A percentile compares a stretch with the other conserved stretches of the same genome.
Conservation (phyloP, 2,329 filamentous ascomycete genomes). For the Ophiosphaerella korrae region DNA sequence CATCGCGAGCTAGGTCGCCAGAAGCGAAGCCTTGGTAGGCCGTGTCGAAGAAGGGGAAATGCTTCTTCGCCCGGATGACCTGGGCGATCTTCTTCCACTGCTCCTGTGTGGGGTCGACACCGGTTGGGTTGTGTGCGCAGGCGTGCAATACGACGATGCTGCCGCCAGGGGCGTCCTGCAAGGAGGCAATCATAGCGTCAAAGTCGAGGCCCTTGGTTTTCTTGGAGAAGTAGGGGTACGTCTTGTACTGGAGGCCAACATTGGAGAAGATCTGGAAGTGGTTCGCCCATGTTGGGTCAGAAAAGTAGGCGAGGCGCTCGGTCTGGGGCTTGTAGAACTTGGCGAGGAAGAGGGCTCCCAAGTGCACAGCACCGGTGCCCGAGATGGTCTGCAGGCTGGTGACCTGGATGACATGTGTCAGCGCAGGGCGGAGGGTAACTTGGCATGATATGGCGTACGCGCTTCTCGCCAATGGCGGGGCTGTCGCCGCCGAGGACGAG, state of each 20-base stretch:
- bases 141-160: constrained; percentile 92
- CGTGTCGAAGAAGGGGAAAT: constrained; percentile 98
- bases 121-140: constrained; percentile 97
- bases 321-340: constrained; percentile 77
- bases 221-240: constrained; percentile 93
- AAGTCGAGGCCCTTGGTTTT: constrained; percentile 91
- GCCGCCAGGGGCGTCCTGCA: constrained; percentile 72
- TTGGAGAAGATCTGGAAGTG: constrained; percentile 99
- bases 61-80: constrained; percentile 75
- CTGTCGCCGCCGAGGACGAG: constrained; percentile 82
- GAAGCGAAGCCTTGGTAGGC: constrained; percentile 98
- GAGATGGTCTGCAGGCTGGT: constrained; percentile 93
- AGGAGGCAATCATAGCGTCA: constrained; percentile 77
- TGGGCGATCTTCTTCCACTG: constrained; percentile 92
- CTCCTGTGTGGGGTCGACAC: constrained; percentile 89
- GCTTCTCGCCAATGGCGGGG: constrained; percentile 81
- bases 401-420: constrained; percentile 51
- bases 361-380: constrained; percentile 91
- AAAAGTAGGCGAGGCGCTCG: constrained; percentile 82
- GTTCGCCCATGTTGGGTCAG: constrained; percentile 96
- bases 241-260: constrained; percentile 75
- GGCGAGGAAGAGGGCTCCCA: constrained; percentile 90
- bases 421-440: constrained; percentile 16
- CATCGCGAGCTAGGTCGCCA: constrained; percentile 82
- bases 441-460: constrained; percentile 55